A percentile compares a stretch with the other conserved stretches of the same genome.
These are phyloP conservation scores for Hypoxylon lienhwacheense DNA, from an alignment of 495 filamentous ascomycete genomes.

Conservation along the genomic window DNA sequence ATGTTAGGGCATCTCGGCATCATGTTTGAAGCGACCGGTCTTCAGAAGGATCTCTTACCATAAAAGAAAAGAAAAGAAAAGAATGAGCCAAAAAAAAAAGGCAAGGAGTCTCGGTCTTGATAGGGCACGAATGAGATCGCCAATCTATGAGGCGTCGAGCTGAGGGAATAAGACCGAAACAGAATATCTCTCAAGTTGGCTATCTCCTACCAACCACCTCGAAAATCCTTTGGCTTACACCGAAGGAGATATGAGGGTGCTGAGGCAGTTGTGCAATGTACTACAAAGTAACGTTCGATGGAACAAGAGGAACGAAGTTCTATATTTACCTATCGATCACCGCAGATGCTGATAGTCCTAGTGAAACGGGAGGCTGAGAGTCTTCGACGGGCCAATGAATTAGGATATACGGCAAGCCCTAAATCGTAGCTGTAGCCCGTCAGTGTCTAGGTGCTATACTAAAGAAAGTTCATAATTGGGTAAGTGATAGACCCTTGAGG, in stretches of 20 bases:
- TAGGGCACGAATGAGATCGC: slow-evolving; percentile 16
- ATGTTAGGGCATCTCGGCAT: slow-evolving; percentile 3
- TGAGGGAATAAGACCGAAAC: slow-evolving; percentile 34
- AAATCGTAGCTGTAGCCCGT: slow-evolving; percentile 6
- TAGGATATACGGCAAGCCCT: slow-evolving; percentile 1
- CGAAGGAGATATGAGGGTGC: slow-evolving; percentile 14
- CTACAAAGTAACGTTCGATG: slow-evolving; percentile 7
- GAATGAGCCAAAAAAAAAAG: no score
- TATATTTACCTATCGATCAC: slow-evolving; percentile 3
- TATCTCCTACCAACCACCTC: slow-evolving; percentile 32
- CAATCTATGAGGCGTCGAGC: slow-evolving; percentile 25
- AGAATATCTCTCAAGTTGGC: slow-evolving; percentile 10
- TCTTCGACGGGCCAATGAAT: slow-evolving; percentile 22
- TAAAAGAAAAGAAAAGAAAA: not conserved
- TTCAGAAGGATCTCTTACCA: slow-evolving; percentile 14
- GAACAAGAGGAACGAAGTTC: slow-evolving; percentile 7
- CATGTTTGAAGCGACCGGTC: slow-evolving; percentile 17
- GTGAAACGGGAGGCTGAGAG: slow-evolving; percentile 31
- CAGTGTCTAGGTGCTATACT: not conserved
- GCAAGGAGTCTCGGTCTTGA: slow-evolving; percentile 6
- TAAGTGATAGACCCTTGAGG: slow-evolving; percentile 3
- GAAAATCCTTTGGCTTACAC: slow-evolving; percentile 16
- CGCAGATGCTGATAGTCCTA: slow-evolving; percentile 1
- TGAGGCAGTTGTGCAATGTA: slow-evolving; percentile 22
- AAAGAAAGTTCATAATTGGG: not conserved